These are phyloP conservation scores for Crithidia expoeki DNA, from an alignment of 208 protist genomes.

Conservation along the genomic window DNA sequence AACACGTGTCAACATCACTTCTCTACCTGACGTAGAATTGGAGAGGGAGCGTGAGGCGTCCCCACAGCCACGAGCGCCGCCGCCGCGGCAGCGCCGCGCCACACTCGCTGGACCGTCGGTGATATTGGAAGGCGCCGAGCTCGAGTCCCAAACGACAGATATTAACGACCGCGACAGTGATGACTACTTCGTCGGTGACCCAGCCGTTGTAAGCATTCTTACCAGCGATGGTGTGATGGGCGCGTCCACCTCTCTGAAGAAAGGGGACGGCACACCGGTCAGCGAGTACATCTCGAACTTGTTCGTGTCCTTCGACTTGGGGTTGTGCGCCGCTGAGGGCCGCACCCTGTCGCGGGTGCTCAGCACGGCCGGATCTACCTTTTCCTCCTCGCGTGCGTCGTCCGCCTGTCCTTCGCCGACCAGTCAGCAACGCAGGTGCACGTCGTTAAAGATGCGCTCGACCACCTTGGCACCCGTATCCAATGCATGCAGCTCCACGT, in stretches of 20 bases:
- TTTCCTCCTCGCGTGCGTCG: slow-evolving; percentile 4
- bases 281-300: slow-evolving; percentile 11
- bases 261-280: not conserved
- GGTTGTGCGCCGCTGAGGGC: not conserved
- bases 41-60: not conserved
- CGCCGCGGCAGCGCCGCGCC: not conserved
- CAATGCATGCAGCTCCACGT: not conserved
- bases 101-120: not conserved
- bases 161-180: not conserved
- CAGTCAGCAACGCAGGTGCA: not conserved
- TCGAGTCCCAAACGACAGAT: not conserved
- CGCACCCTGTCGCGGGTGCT: not conserved
- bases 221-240: not conserved
- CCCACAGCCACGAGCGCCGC: not conserved
- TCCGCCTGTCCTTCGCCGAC: not conserved
- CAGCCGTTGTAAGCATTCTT: not conserved
- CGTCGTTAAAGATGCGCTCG: slow-evolving; percentile 5
- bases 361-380: not conserved
- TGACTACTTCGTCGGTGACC: not conserved
- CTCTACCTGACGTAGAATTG: not conserved
- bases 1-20: not conserved
- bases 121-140: not conserved
- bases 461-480: slow-evolving; percentile 1
- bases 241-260: not conserved
- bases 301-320: not conserved